Percentiles rank a stretch among this genome's conserved stretches.
Conservation (phyloP, 108 stramenopile species). For the Tribonema minus region DNA sequence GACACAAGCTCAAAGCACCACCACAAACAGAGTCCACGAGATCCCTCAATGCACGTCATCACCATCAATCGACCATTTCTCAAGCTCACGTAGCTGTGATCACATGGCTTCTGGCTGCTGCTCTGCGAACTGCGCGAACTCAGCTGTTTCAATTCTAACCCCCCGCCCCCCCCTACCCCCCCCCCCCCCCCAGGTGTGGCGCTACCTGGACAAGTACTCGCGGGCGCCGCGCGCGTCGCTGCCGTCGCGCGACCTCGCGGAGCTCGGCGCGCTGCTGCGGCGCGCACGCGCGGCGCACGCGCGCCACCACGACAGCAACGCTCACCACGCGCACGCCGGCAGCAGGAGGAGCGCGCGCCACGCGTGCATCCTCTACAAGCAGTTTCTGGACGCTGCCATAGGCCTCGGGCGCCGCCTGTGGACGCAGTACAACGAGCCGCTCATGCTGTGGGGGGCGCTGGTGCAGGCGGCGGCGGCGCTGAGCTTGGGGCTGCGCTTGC, state of each 20-base stretch:
- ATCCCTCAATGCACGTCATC: no score
- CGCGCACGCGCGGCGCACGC: background rate
- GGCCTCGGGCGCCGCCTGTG: conserved; percentile 28
- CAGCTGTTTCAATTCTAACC: background rate
- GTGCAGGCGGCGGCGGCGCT: background rate
- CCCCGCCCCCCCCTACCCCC: background rate
- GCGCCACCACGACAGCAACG: background rate
- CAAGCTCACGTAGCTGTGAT: no score
- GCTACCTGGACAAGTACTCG: conserved; percentile 16
- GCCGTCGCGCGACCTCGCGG: conserved; percentile 12
- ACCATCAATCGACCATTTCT: no score
- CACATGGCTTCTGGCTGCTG: no score
- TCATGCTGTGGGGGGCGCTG: conserved; percentile 28
- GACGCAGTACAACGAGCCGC: conserved; percentile 35
- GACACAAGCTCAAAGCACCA: no score
- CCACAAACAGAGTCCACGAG: no score
- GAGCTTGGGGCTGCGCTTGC: background rate
- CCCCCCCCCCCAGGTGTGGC: conserved; percentile 10
- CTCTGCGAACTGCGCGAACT: no score
- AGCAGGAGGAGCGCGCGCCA: background rate
- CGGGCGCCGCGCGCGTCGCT: conserved; percentile 8
- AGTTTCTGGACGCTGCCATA: conserved; percentile 20
- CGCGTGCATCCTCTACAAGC: conserved; percentile 7
- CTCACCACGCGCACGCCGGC: background rate
- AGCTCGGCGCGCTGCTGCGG: conserved; percentile 5